These are phyloP conservation scores for Talaromyces sp. DNA, from an alignment of 2,329 filamentous ascomycete species.

Conservation along the genomic window DNA sequence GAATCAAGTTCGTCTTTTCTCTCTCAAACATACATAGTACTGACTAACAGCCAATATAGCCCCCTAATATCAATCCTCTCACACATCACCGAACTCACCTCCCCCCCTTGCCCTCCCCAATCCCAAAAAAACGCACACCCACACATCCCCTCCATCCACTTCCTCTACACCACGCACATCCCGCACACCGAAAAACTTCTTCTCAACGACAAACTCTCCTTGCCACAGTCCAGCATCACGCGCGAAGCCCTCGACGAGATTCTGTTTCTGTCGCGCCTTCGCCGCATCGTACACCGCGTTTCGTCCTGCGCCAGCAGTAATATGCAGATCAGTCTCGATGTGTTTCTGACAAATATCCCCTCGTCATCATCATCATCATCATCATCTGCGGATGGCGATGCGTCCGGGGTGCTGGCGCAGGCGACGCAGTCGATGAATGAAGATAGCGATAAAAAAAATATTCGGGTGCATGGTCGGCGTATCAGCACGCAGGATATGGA, in stretches of 20 bases:
- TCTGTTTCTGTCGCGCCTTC: conserved; percentile 45
- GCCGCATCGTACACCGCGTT: conserved; percentile 25
- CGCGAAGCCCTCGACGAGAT: conserved; percentile 26
- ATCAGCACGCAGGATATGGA: conserved; percentile 35
- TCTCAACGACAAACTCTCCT: not conserved
- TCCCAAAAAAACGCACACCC: not conserved
- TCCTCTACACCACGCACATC: conserved; percentile 60
- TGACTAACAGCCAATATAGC: conserved; percentile 27
- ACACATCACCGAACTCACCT: conserved; percentile 46
- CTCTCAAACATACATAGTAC: not conserved
- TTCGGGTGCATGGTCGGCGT: conserved; percentile 24
- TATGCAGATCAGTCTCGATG: conserved; percentile 26
- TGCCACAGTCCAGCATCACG: conserved; percentile 3
- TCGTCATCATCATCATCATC: conserved; percentile 6
- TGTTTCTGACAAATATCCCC: conserved; percentile 28
- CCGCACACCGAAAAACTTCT: conserved; percentile 11
- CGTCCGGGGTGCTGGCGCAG: not conserved
- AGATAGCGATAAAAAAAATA: not conserved
- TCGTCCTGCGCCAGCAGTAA: conserved; percentile 20
- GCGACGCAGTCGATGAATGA: not conserved
- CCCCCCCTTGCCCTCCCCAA: not conserved
- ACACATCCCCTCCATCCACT: conserved; percentile 40
- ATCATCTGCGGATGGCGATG: conserved; percentile 7
- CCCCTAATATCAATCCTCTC: conserved; percentile 71
- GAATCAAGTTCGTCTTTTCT: conserved; percentile 59